Percentiles rank a stretch among this genome's conserved stretches.
These are phyloP conservation scores for Nicotiana noctiflora DNA, from an alignment of 257 asterid species.

Conservation along the genomic window DNA sequence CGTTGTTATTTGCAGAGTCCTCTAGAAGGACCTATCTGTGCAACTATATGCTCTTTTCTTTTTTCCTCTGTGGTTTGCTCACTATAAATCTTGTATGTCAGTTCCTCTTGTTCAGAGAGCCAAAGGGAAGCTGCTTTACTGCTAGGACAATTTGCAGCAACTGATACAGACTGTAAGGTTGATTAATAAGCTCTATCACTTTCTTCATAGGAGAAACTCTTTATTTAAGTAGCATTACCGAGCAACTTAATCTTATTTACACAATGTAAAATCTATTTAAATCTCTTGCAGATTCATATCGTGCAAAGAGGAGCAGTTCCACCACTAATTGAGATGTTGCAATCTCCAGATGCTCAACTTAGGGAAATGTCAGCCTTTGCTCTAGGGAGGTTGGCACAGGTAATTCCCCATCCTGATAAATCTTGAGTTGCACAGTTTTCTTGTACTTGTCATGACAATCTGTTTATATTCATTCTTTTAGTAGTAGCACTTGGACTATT, in stretches of 20 bases:
- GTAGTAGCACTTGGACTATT: neutral
- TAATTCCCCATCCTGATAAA: constrained; percentile 18
- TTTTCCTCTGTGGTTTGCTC: neutral
- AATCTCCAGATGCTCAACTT: constrained; percentile 84
- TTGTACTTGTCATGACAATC: constrained; percentile 4
- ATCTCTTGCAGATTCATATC: constrained; percentile 64
- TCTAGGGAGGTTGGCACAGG: constrained; percentile 98
- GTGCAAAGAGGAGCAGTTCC: constrained; percentile 98
- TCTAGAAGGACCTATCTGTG: constrained; percentile 4
- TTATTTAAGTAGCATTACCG: neutral
- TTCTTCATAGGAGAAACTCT: neutral
- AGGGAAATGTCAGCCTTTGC: constrained; percentile 99
- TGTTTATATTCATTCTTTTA: neutral
- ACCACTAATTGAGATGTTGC: constrained; percentile 95
- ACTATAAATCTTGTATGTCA: constrained; percentile 15
- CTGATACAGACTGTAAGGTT: constrained; percentile 99
- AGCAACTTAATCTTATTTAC: neutral
- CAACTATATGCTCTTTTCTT: neutral
- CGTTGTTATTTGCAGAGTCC: neutral
- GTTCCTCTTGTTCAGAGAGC: constrained; percentile 98
- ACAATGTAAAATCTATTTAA: neutral
- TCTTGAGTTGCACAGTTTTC: neutral
- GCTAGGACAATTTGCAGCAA: constrained; percentile 98
- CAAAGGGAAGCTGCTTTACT: constrained; percentile 99
- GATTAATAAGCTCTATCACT: constrained; percentile 18